Evolutionary conservation across 495 filamentous ascomycete species (phyloP), one percentile per base, ranked within the genome.

Genomic region (Penicillium bialowiezense): DNA sequence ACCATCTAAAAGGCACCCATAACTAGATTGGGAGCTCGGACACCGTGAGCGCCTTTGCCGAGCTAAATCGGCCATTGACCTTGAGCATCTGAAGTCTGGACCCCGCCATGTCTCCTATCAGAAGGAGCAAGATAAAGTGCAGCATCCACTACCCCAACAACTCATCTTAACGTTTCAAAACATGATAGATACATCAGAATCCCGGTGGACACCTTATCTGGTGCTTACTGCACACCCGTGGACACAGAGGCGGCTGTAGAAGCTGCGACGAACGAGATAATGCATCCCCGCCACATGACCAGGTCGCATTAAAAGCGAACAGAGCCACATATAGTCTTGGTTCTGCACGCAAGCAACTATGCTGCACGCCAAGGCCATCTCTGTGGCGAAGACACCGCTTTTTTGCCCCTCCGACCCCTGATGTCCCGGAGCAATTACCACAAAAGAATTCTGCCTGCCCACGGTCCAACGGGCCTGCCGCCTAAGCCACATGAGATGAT

Each of bases 311-410:
- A 36, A 50, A 38, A 42, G 12, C 29, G 42, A 29, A 23, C 17
- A 37, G 40, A 58, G 53, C 53, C 53, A 50, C 57, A 54, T 40
- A 45, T 31, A 43, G 35, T 47, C 38, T 49, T 46, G 34, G 48
- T 53, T 32, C 51, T 63, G 50, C 51, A 60, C 14, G 43, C 54
- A 55, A 53, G 50, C 43, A 44, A 50, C 45, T 46, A 34, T 26
- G 2, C 32, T 48, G 48, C 31, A 17, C 43, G 61, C 58, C 61
- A 64, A 62, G 61, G 28, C 9, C n/a, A 51, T 52, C 42, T 44
- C 39, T 43, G 40, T 52, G 55, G 48, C 44, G 48, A 37, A 57
- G 58, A 59, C 61, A 64, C 61, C 61, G 61, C 61, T 38, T 44
- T n/a, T 64, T 64, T 62, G 9, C 36, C 50, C 48, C 46, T 51